A percentile compares a stretch with the other conserved stretches of the same genome.
Conservation (phyloP, 257 asterid species). For the Scutellaria galericulata region DNA sequence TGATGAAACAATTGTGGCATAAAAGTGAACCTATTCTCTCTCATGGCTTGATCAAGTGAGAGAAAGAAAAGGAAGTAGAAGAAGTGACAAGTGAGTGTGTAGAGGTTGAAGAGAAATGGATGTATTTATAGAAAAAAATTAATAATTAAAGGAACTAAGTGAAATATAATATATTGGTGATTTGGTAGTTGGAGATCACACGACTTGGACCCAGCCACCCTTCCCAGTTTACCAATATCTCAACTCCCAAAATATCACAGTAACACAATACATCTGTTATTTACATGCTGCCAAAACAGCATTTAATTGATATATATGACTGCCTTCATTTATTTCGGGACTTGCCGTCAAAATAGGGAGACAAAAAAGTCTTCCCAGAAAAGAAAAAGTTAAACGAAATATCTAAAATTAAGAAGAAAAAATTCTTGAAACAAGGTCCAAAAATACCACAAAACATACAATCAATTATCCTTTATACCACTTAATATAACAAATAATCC, state of each 20-base stretch:
- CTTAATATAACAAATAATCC: no score
- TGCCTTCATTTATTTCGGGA: no score
- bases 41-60: conserved; percentile 18
- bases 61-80: neutral
- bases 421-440: no score
- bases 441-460: no score
- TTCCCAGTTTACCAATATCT: neutral
- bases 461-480: no score
- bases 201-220: conserved; percentile 16
- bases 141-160: neutral
- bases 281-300: no score
- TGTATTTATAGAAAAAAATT: conserved; percentile 17
- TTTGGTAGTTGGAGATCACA: conserved; percentile 36
- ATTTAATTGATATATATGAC: no score
- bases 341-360: no score
- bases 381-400: no score
- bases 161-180: conserved; percentile 12
- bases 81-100: neutral
- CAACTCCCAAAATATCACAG: neutral
- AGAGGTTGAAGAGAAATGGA: neutral
- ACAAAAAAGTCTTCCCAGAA: no score
- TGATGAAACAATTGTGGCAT: neutral
- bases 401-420: no score
- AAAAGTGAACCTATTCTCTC: neutral
- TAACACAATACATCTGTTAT: no score